A percentile compares a stretch with the other conserved stretches of the same genome.
phyloP scores from a whole-genome alignment of 106 monocot genomes.

The Dioscorea zingiberensis region DNA sequence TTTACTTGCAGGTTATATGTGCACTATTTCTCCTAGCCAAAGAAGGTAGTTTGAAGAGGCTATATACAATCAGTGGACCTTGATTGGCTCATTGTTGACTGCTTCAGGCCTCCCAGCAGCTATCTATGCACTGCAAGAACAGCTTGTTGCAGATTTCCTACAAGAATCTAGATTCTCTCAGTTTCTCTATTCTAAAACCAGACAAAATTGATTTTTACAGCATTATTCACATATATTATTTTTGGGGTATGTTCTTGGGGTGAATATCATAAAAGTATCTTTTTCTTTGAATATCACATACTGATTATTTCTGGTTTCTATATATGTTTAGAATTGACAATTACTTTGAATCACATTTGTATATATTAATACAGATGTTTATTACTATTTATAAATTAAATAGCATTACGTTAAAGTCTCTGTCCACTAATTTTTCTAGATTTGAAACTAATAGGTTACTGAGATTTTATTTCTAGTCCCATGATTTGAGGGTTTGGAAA shows the following conservation, averaged over 20 bases:
- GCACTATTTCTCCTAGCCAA: slow-evolving; percentile 66
- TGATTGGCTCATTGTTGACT: slow-evolving; percentile 69
- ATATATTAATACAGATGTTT: no score
- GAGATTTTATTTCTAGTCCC: no score
- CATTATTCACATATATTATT: slow-evolving; percentile 82
- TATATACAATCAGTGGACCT: slow-evolving; percentile 65
- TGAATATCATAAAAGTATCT: not conserved
- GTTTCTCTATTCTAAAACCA: slow-evolving; percentile 99
- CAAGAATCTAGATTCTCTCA: slow-evolving; percentile 92
- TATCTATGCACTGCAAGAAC: slow-evolving; percentile 95
- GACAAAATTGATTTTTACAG: slow-evolving; percentile 92
- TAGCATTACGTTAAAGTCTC: no score
- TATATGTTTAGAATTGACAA: no score
- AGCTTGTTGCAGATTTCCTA: slow-evolving; percentile 94
- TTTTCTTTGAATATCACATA: no score
- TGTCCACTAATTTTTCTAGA: no score
- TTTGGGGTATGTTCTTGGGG: slow-evolving; percentile 54
- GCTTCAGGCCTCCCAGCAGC: slow-evolving; percentile 95
- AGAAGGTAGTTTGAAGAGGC: slow-evolving; percentile 62
- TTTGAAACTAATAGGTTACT: no score
- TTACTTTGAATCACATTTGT: no score
- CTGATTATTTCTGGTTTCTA: no score
- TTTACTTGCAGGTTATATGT: slow-evolving; percentile 54
- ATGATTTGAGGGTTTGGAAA: no score
- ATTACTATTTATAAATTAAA: no score